Evolutionary conservation across 768 basidiomycete species (phyloP), one percentile per base, ranked within the genome.

Genomic region (Phlegmacium glaucopus): DNA sequence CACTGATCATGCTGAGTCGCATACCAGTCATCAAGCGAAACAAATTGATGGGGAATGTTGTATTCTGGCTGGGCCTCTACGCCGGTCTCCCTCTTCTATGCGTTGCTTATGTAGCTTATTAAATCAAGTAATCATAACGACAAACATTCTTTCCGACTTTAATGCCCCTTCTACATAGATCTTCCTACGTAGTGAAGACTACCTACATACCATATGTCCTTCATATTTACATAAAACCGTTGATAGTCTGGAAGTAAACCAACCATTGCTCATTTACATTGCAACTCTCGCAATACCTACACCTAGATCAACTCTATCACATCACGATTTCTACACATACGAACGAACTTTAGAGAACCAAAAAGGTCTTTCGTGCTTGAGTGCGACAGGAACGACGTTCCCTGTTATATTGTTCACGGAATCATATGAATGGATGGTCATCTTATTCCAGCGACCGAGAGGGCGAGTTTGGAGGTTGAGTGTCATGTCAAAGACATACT

Each of bases 41-140:
- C 69, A 87, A 83, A 57, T 76, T 87, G 4, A 63, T 95, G 60
- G 88, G 88, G 1, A 90, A 90, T 51, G 66, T 93, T 39, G 81
- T 95, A 27, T 98, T 99, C 64, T 99, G 96, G 96, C 54, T 93
- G 16, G 94, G 94, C 3, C 76, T 98, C 18, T 90, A 87, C 56
- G 83, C 84, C 6, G 95, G 95, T 11, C 93, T 98, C 75, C 96
- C 96, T 1, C 66, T 98, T 46, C 78, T 99, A 12, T 94, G 92
- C 53, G 90, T 94, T 15, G 87, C 72, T 10, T 77, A 77, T 47
- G 71, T 74, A 17, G 71, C 72, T 25, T 72, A 76, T 50, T 77
- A 44, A 54, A 35, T 22, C 22, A 22, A 22, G 22, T 22, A 3
- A 22, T 22, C 13, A 28, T 6, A 12, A 28, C 15, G 8, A 39